Evolutionary conservation across 768 basidiomycete species (phyloP), one percentile per base, ranked within the genome.

Genomic region (Suillus sp.): DNA sequence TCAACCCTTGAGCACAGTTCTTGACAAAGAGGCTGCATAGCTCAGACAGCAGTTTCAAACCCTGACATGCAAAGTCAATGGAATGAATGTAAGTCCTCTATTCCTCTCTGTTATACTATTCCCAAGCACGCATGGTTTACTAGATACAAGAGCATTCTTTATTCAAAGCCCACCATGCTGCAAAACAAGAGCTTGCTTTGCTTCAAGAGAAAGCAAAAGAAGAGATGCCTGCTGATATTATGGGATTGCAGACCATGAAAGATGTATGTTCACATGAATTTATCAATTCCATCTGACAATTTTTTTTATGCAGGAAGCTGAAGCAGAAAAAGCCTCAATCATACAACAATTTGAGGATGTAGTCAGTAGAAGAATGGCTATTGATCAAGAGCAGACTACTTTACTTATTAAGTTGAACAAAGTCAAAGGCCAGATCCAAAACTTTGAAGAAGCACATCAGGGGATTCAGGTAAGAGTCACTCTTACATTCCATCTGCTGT

Each of bases 191-290:
- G 2, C 73, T 84, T 45, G 68, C 70, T 35, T 74, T 74, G 25
- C 70, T 90, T 20, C 83, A 88, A 65, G 77, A 82, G 40, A 88
- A 90, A 65, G 81, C 82, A 14, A 90, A 89, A 62, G 88, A 91
- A 22, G 89, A 90, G 14, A 77, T 89, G 72, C 88, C 90, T 2
- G 84, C 83, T 8, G 82, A 83, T 67, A 78, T 91, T n/a, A 78
- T 82, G 25, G 83, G 81, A 16, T 75, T 91, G 16, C 78, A 88
- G 63, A 79, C 74, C 13, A 84, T 81, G 5, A 84, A 86, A 70
- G 72, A 80, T 67, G 90, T 87, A 67, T 34, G 82, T 71, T 35
- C 62, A 40, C 25, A 35, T 42, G 35, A 40, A 11, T 34, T 25
- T 14, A 14, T 58, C 38, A 51, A n/a, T 51, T 61, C 8, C 45